Percentiles rank a stretch among this genome's conserved stretches.
Evolutionary conservation across 2,329 filamentous ascomycete species (phyloP).

Genomic region (Lithohypha guttulata): DNA sequence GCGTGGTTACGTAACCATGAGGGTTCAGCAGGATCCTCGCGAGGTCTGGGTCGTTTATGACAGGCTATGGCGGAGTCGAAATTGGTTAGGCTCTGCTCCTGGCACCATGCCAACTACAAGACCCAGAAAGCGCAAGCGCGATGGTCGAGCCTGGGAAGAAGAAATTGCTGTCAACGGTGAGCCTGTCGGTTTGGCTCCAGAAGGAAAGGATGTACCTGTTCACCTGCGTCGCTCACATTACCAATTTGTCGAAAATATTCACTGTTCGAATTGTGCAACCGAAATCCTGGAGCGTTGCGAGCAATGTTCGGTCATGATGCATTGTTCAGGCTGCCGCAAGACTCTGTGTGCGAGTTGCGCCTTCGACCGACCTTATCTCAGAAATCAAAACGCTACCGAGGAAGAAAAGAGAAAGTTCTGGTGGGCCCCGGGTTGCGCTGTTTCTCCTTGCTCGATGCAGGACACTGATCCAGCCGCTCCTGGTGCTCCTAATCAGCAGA

Average conservation of each 20-base stretch:
- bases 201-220: conserved; percentile 43
- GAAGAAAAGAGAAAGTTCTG: conserved; percentile 36
- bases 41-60: conserved; percentile 55
- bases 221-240: conserved; percentile 45
- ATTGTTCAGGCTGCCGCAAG: conserved; percentile 50
- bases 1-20: conserved; percentile 46
- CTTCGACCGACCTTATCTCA: conserved; percentile 43
- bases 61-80: conserved; percentile 48
- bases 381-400: conserved; percentile 25
- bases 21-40: conserved; percentile 43
- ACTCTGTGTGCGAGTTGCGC: conserved; percentile 51
- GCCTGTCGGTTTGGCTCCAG: conserved; percentile 39
- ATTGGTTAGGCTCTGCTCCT: conserved; percentile 42
- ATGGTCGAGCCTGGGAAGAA: conserved; percentile 47
- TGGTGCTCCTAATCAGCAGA: conserved; percentile 24
- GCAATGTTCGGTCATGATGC: conserved; percentile 51
- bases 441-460: conserved; percentile 49
- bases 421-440: conserved; percentile 48
- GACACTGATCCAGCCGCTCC: conserved; percentile 29
- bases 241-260: conserved; percentile 42
- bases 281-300: conserved; percentile 47
- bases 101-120: conserved; percentile 12
- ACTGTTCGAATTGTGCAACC: conserved; percentile 45
- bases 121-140: conserved; percentile 26
- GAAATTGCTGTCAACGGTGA: conserved; percentile 46